Conservation (phyloP, 176 grass and related monocot genomes). For the Thinopyrum elongatum region DNA sequence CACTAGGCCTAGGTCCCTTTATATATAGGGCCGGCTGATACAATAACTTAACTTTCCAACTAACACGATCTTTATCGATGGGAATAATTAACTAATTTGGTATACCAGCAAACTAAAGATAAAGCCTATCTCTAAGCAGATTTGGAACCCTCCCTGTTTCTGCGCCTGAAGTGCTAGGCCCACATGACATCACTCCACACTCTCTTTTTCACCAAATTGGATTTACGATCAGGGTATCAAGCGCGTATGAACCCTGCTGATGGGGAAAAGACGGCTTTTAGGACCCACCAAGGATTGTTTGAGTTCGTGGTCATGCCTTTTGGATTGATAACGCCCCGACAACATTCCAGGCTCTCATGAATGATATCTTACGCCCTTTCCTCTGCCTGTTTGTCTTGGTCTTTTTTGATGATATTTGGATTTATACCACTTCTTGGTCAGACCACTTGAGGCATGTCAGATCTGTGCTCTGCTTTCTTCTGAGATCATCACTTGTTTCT, state of each 20-base stretch:
- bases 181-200: not conserved
- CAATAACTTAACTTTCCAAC: not conserved
- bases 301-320: too few relatives aligned
- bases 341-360: too few relatives aligned
- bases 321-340: too few relatives aligned
- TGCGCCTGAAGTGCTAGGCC: not conserved
- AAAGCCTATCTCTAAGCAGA: not conserved
- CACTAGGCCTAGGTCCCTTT: not conserved
- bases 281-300: too few relatives aligned
- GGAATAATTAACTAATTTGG: not conserved
- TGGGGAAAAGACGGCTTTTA: too few relatives aligned
- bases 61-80: not conserved
- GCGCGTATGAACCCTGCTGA: too few relatives aligned
- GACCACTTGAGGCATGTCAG: not conserved
- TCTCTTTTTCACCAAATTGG: too few relatives aligned
- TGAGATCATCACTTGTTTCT: not conserved
- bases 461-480: not conserved
- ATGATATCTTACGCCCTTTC: too few relatives aligned
- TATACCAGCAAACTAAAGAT: not conserved
- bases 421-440: not conserved
- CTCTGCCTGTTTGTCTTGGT: too few relatives aligned
- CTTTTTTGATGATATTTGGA: too few relatives aligned
- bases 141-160: not conserved
- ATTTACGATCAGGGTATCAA: too few relatives aligned
- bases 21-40: not conserved